phyloP scores from a whole-genome alignment of 179 eudicot species.

The Spinacia oleracea region DNA sequence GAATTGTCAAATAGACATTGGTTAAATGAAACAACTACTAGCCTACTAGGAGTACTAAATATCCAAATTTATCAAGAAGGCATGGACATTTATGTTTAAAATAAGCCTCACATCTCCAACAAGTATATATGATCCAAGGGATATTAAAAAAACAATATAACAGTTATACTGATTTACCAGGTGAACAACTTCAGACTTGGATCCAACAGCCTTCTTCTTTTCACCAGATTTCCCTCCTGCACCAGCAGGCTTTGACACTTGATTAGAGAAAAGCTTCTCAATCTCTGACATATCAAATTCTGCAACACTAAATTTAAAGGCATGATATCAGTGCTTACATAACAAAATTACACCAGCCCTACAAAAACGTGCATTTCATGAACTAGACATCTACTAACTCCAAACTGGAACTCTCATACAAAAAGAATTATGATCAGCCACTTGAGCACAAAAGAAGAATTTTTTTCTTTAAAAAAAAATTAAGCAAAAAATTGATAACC shows the following conservation, averaged over 20 bases:
- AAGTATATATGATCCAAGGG: neutral
- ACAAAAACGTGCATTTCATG: neutral
- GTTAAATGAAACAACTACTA: neutral
- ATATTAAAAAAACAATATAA: neutral
- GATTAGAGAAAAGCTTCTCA: conserved; percentile 88
- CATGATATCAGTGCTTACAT: conserved; percentile 38
- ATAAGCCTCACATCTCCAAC: neutral
- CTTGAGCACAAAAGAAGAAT: neutral
- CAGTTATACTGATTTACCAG: conserved; percentile 52
- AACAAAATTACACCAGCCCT: conserved; percentile 10
- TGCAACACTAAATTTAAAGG: conserved; percentile 55
- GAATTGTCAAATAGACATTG: neutral
- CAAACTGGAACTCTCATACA: neutral
- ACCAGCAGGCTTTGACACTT: conserved; percentile 62
- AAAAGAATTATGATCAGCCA: neutral
- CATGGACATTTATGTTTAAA: neutral
- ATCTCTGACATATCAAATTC: conserved; percentile 92
- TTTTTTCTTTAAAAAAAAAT: no score
- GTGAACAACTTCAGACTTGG: conserved; percentile 82
- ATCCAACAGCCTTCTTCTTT: conserved; percentile 65
- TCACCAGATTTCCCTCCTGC: conserved; percentile 61
- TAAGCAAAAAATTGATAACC: neutral
- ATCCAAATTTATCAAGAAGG: neutral
- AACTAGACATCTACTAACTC: neutral
- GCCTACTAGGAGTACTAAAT: neutral